Conservation (phyloP, 306 rosid genomes). For the Fagus crenata region DNA sequence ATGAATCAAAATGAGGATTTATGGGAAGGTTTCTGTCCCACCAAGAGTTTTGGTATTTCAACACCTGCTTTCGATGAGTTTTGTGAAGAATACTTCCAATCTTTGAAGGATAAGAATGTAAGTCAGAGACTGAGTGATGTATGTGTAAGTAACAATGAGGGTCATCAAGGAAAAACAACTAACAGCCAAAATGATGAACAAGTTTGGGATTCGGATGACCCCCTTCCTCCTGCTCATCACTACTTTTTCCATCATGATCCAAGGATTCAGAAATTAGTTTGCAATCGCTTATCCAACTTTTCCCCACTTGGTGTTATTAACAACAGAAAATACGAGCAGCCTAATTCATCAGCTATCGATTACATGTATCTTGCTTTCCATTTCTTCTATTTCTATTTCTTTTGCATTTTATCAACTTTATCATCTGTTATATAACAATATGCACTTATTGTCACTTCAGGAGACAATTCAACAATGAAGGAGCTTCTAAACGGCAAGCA, state of each 20-base stretch:
- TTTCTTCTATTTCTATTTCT: conserved; percentile 11
- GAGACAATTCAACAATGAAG: conserved; percentile 72
- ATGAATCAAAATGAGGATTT: conserved; percentile 41
- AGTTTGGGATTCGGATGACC: conserved; percentile 40
- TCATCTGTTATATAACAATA: not conserved
- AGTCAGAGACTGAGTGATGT: conserved; percentile 28
- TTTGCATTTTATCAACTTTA: conserved; percentile 8
- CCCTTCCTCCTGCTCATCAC: conserved; percentile 62
- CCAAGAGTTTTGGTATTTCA: conserved; percentile 51
- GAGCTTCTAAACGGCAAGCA: conserved; percentile 46
- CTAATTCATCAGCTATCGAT: conserved; percentile 59
- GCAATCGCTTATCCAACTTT: conserved; percentile 55
- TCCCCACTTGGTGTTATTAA: conserved; percentile 55
- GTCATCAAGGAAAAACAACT: conserved; percentile 24
- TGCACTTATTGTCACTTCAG: conserved; percentile 45
- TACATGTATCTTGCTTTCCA: conserved; percentile 55
- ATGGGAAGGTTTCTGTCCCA: conserved; percentile 64
- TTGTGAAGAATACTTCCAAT: conserved; percentile 59
- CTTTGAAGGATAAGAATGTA: conserved; percentile 36
- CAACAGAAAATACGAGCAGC: conserved; percentile 45
- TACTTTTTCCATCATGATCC: conserved; percentile 75
- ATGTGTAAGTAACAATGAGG: conserved; percentile 10
- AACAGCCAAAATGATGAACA: conserved; percentile 42
- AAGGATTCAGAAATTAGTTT: conserved; percentile 62
- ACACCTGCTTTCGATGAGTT: conserved; percentile 85